A percentile compares a stretch with the other conserved stretches of the same genome.
phyloP scores from a whole-genome alignment of 78 protist species.

The Guillardia theta region DNA sequence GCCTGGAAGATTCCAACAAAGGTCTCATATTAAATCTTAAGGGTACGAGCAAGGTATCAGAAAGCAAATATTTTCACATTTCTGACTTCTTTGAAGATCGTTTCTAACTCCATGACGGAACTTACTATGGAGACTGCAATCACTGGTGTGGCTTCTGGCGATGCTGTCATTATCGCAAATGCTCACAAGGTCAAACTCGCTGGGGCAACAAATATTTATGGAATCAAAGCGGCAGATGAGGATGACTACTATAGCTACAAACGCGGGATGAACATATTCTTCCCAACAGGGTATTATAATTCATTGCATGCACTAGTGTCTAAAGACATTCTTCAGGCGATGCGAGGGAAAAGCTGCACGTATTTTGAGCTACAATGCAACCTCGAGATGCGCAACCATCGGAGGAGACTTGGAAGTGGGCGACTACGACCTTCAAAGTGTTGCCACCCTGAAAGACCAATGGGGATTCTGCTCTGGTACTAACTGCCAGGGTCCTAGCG shows the following conservation, averaged over 20 bases:
- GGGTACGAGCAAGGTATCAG: too few species aligned
- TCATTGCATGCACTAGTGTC: too few species aligned
- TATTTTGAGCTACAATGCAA: neutral
- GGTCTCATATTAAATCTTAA: too few species aligned
- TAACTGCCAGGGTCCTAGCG: neutral
- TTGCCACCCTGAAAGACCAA: too few species aligned
- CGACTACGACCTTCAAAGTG: too few species aligned
- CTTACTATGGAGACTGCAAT: too few species aligned
- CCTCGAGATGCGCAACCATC: neutral
- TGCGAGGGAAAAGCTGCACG: neutral
- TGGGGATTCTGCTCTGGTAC: neutral
- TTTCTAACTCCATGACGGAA: too few species aligned
- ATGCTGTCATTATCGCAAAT: neutral
- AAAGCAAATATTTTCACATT: too few species aligned
- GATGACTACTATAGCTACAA: neutral
- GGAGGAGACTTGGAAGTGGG: neutral
- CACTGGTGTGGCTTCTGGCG: neutral
- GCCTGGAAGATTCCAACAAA: too few species aligned
- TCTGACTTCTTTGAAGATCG: too few species aligned
- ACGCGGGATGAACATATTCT: neutral
- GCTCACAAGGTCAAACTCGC: neutral
- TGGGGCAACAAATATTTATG: neutral
- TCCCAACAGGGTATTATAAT: too few species aligned
- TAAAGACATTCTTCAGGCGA: too few species aligned
- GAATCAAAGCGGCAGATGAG: neutral